These are phyloP conservation scores for Durusdinium trenchii DNA, from an alignment of 73 alveolate species.

Conservation along the genomic window DNA sequence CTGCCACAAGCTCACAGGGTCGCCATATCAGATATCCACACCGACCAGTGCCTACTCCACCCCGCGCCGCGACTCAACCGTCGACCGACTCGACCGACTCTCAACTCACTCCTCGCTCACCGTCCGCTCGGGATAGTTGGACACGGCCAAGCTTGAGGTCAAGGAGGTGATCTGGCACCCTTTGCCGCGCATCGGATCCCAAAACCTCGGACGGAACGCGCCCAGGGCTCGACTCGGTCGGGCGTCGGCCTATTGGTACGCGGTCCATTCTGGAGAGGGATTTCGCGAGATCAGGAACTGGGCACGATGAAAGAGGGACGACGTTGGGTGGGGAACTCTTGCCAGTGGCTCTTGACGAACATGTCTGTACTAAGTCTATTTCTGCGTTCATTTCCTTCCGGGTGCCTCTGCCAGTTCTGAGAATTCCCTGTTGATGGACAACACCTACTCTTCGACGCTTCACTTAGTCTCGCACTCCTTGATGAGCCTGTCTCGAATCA, in stretches of 20 bases:
- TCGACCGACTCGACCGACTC: background rate
- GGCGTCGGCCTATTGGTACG: no score
- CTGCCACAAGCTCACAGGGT: background rate
- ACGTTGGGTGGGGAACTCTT: no score
- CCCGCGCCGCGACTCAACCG: background rate
- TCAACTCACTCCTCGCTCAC: slow-evolving; percentile 69
- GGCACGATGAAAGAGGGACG: no score
- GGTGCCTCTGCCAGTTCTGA: no score
- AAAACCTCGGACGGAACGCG: slow-evolving; percentile 29
- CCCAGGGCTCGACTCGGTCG: no score
- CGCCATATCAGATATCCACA: background rate
- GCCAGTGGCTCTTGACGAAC: no score
- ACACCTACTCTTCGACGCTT: no score
- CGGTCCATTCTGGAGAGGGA: no score
- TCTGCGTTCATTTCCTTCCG: no score
- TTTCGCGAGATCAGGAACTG: no score
- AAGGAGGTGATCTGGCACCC: slow-evolving; percentile 94
- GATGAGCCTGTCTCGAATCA: slow-evolving; percentile 88
- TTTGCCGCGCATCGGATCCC: slow-evolving; percentile 96
- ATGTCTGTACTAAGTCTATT: no score
- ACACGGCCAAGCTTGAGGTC: slow-evolving; percentile 72
- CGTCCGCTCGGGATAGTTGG: slow-evolving; percentile 94
- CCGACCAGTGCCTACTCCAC: background rate
- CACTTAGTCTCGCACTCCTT: slow-evolving; percentile 30
- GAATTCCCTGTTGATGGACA: background rate